Evolutionary conservation across 176 grass and related monocot species (phyloP), one percentile per base, ranked within the genome.

Genomic region (Zea luxurians): DNA sequence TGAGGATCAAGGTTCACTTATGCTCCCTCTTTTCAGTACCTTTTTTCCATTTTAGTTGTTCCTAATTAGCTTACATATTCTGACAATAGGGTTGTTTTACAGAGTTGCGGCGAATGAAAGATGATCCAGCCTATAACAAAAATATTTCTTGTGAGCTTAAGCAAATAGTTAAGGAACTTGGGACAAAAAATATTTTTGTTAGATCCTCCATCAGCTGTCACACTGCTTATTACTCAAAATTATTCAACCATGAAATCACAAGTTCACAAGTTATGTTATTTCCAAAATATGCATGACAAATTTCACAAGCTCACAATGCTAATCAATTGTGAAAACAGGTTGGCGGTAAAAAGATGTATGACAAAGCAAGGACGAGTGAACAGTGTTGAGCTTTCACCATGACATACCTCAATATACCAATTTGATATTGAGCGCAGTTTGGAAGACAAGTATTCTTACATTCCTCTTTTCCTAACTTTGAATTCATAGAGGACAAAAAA

Each of bases 341-440:
- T 27, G 91, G 95, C 15, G 95, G 95, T 40, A 91, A 97, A 89
- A 97, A 86, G 83, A 88, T 97, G 89, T 98, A 98, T 72, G 95
- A 92, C 17, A 94, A 94, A 83, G 95, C 95, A 83, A 98, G 95
- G 64, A 90, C 85, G 75, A 91, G 95, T 58, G 89, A 87, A 92
- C 80, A 52, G 47, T 98, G 21, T 27, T 27, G 95, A 98, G 85
- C 85, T 98, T 73, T 70, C 95, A 83, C 91, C 95, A 64, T 90
- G 91, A 68, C 80, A 81, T 6, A 92, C 94, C 90, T 89, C 95
- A 46, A 94, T 98, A 84, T 73, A 92, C 71, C 66, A 92, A 48
- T 94, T 98, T 73, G 89, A 90, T 82, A 94, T 94, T 73, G 91
- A 92, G 48, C 91, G 88, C 63, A 98, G 95, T 89, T 82, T 98